Evolutionary conservation across 2,329 filamentous ascomycete species (phyloP).

Genomic region (Calonectria pteridis): DNA sequence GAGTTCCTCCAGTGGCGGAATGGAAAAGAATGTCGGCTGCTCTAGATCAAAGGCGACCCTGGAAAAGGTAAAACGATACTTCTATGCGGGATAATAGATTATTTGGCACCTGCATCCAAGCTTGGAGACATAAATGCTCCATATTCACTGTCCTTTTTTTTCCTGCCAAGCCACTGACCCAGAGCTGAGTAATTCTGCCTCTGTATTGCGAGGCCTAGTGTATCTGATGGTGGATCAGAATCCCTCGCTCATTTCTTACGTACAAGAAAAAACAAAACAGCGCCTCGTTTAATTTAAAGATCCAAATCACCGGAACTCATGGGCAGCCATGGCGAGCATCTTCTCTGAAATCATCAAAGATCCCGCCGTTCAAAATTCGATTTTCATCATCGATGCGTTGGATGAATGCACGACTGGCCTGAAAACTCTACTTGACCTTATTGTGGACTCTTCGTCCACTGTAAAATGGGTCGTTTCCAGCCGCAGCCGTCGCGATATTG

Average conservation of each 20-base stretch:
- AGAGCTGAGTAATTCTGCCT: conserved; percentile 53
- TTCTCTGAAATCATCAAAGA: conserved; percentile 56
- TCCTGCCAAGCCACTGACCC: conserved; percentile 57
- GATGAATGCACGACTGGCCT: conserved; percentile 57
- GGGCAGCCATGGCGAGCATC: conserved; percentile 47
- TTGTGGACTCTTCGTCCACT: conserved; percentile 43
- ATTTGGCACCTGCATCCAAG: conserved; percentile 34
- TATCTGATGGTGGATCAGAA: conserved; percentile 49
- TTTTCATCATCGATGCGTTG: conserved; percentile 60
- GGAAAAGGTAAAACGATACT: conserved; percentile 61
- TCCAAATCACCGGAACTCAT: conserved; percentile 56
- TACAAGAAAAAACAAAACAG: conserved; percentile 48
- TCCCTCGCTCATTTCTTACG: conserved; percentile 51
- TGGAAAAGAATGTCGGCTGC: conserved; percentile 33
- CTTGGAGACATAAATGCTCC: conserved; percentile 33
- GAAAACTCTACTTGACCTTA: conserved; percentile 51
- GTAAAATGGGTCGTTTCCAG: conserved; percentile 50
- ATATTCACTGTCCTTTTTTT: conserved; percentile 49
- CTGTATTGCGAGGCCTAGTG: conserved; percentile 58
- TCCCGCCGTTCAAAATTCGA: conserved; percentile 41
- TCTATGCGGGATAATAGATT: conserved; percentile 53
- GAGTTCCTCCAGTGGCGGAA: conserved; percentile 36
- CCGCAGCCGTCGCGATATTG: neutral
- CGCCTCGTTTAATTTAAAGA: conserved; percentile 45
- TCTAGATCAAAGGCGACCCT: conserved; percentile 55